A percentile compares a stretch with the other conserved stretches of the same genome.
These are phyloP conservation scores for Glebionis coronaria DNA, from an alignment of 129 eudicot species.

Conservation along the genomic window DNA sequence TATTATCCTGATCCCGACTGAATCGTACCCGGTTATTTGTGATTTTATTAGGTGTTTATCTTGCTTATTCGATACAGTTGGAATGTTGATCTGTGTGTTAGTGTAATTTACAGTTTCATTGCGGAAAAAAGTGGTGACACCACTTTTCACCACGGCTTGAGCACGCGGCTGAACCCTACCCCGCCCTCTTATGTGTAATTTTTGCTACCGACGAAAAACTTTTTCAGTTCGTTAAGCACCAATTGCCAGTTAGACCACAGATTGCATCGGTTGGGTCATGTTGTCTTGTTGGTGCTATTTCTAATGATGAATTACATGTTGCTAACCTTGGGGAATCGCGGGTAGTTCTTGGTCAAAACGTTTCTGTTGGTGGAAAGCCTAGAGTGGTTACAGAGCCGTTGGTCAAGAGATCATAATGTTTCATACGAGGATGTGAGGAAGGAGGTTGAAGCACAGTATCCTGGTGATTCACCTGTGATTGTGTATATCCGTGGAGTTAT, in stretches of 20 bases:
- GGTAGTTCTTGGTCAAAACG: slow-evolving; percentile 74
- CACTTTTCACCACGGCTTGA: no score
- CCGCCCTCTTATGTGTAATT: no score
- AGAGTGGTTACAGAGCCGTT: slow-evolving; percentile 74
- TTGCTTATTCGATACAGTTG: no score
- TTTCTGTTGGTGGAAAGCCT: slow-evolving; percentile 41
- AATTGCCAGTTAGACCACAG: slow-evolving; percentile 56
- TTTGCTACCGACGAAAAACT: slow-evolving; percentile 83
- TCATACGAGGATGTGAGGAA: slow-evolving; percentile 75
- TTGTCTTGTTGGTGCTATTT: slow-evolving; percentile 83
- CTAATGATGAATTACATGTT: slow-evolving; percentile 63
- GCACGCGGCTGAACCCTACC: no score
- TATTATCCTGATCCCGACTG: no score
- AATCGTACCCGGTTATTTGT: no score
- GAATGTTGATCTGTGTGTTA: no score
- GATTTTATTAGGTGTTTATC: no score
- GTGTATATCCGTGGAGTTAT: slow-evolving; percentile 76
- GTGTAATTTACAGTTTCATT: no score
- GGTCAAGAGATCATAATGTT: slow-evolving; percentile 90
- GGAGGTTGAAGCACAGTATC: slow-evolving; percentile 92
- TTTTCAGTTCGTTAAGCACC: slow-evolving; percentile 55
- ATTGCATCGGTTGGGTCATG: slow-evolving; percentile 95
- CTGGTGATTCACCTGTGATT: slow-evolving; percentile 73
- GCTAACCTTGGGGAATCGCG: slow-evolving; percentile 97
- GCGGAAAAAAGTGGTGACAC: no score